Percentiles rank a stretch among this genome's conserved stretches.
phyloP scores from a whole-genome alignment of 176 grass and related monocot species.

The Juncus effusus region DNA sequence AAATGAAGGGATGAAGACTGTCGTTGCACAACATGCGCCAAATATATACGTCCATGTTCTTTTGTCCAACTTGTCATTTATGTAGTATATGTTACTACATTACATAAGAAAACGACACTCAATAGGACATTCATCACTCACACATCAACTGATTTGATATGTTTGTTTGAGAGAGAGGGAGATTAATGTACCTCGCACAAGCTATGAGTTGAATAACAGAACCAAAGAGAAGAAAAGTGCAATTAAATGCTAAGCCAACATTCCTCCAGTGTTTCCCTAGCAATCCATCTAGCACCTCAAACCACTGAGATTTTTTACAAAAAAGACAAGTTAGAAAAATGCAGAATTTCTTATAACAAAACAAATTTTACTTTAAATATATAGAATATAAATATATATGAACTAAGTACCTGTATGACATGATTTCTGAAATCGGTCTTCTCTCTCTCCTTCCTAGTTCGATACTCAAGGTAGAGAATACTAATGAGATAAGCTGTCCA shows the following conservation, averaged over 20 bases:
- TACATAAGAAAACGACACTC: conserved; percentile 4
- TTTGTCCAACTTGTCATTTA: conserved; percentile 98
- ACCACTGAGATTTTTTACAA: conserved; percentile 55
- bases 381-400: neutral
- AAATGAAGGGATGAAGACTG: conserved; percentile 99
- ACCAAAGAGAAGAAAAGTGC: conserved; percentile 98
- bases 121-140: conserved; percentile 12
- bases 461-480: conserved; percentile 90
- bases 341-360: neutral
- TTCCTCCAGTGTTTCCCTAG: conserved; percentile 96
- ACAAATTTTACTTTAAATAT: neutral
- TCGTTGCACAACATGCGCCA: conserved; percentile 94
- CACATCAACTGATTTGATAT: conserved; percentile 4
- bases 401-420: conserved; percentile 76
- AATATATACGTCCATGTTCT: conserved; percentile 99
- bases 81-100: conserved; percentile 97
- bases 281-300: conserved; percentile 93
- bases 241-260: conserved; percentile 93
- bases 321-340: neutral
- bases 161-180: neutral
- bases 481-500: conserved; percentile 99
- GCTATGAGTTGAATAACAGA: conserved; percentile 99
- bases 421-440: conserved; percentile 96
- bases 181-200: conserved; percentile 62
- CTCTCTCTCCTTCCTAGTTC: conserved; percentile 92